phyloP scores from a whole-genome alignment of 495 filamentous ascomycete genomes.

The Xylaria nigripes region DNA sequence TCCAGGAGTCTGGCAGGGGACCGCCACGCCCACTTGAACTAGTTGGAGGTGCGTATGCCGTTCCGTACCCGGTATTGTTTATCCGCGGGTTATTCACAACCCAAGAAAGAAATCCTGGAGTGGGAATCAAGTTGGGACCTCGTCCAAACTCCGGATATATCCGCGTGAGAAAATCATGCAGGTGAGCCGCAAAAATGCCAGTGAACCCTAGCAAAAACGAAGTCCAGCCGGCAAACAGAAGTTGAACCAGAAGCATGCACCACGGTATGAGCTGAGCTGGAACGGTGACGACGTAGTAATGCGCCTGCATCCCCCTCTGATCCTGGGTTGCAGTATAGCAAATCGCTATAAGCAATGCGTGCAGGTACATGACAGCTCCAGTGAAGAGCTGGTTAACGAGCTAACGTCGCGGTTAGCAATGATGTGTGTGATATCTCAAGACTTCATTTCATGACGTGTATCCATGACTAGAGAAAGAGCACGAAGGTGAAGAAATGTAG shows the following conservation, averaged over 20 bases:
- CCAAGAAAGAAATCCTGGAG: conserved; percentile 56
- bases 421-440: background rate
- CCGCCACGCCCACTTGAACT: conserved; percentile 32
- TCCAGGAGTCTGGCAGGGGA: conserved; percentile 53
- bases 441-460: background rate
- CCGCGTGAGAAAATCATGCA: conserved; percentile 76
- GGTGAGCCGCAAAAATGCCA: conserved; percentile 73
- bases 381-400: conserved; percentile 43
- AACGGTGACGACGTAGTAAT: conserved; percentile 69
- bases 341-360: conserved; percentile 65
- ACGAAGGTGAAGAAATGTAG: conserved; percentile 57
- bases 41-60: conserved; percentile 35
- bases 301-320: conserved; percentile 60
- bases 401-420: conserved; percentile 30
- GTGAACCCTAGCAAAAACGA: conserved; percentile 48
- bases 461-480: conserved; percentile 2
- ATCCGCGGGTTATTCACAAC: conserved; percentile 46
- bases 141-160: conserved; percentile 79
- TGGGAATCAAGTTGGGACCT: conserved; percentile 60
- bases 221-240: conserved; percentile 48
- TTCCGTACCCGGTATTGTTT: conserved; percentile 50
- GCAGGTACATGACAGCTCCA: conserved; percentile 46
- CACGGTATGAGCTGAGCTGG: conserved; percentile 66
- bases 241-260: conserved; percentile 61
- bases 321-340: conserved; percentile 78